Percentiles rank a stretch among this genome's conserved stretches.
phyloP scores from a whole-genome alignment of 2,329 filamentous ascomycete species.

The Fusarium floridanum region DNA sequence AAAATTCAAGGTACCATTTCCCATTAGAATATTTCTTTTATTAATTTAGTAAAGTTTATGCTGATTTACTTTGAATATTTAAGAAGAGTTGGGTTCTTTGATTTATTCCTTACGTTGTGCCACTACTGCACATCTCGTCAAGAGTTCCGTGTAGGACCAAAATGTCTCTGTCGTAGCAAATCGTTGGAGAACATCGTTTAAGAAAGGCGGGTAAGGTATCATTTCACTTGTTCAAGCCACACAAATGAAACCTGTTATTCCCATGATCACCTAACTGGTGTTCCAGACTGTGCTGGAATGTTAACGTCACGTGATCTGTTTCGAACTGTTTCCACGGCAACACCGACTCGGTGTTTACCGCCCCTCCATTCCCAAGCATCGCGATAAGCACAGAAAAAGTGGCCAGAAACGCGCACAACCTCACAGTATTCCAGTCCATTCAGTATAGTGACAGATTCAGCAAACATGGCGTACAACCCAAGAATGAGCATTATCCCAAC shows the following conservation, averaged over 20 bases:
- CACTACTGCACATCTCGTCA: background rate
- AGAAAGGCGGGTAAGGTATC: background rate
- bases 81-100: background rate
- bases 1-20: background rate
- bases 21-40: background rate
- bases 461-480: constrained; percentile 69
- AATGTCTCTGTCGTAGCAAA: background rate
- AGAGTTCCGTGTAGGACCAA: background rate
- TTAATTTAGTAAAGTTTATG: background rate
- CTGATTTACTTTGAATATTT: background rate
- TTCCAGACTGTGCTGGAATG: background rate
- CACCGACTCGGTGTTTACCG: constrained; percentile 39
- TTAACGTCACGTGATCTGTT: constrained; percentile 30
- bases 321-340: constrained; percentile 45
- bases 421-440: constrained; percentile 3
- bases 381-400: constrained; percentile 18
- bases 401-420: constrained; percentile 11
- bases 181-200: background rate
- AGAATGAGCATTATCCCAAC: constrained; percentile 72
- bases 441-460: constrained; percentile 1
- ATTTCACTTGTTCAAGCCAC: background rate
- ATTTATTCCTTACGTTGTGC: background rate
- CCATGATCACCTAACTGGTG: background rate
- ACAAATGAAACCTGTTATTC: background rate
- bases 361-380: constrained; percentile 20